Base-by-base conservation (phyloP, 192 early-diverging fungal species). In the Backusella circina region DNA sequence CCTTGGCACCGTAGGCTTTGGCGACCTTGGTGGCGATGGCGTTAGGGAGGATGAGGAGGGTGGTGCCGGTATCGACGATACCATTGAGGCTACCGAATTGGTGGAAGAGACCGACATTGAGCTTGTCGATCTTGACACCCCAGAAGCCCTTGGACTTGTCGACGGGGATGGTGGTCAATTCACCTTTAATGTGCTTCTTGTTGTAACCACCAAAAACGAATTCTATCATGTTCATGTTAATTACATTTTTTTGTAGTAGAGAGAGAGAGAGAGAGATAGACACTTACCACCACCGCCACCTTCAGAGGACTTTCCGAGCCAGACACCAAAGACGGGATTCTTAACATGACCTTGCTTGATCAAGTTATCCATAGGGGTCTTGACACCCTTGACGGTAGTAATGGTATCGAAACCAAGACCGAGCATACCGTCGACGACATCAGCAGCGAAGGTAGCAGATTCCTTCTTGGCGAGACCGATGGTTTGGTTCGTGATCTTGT, bases 281-380 rank as follows among this genome's bases (percentile, higher is more conserved):
- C n/a, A 23, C 77, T 65, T 64, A 75, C 41, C 72, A 47, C 77
- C 67, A 39, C 75, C 74, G 37, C 74, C 77, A 28, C 57, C 65
- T 18, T 73, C 71, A 21, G 83, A 85, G 28, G 83, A 77, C 65
- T 88, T 85, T 13, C 88, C 87, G 7, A 93, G 77, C 75, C 86
- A 91, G 26, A 93, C 91, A 1, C 90, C 90, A 84, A 93, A 93
- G n/a, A 91, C 79, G 9, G 90, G 90, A 31, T 88, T 83, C 18
- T 82, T 83, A 0, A 91, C 80, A 39, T 86, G 71, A 37, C 83
- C 80, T 73, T 93, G 86, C 31, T 80, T 78, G 32, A 89, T 69
- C 16, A 91, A 74, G 39, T 87, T 86, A 44, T 86, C 84, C 31
- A 91, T 75, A 33, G 88, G 87, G 1, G 86, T 85, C n/a, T 83